Conservation (phyloP, 1,284 basidiomycete species). For the Ceratobasidium sp. region DNA sequence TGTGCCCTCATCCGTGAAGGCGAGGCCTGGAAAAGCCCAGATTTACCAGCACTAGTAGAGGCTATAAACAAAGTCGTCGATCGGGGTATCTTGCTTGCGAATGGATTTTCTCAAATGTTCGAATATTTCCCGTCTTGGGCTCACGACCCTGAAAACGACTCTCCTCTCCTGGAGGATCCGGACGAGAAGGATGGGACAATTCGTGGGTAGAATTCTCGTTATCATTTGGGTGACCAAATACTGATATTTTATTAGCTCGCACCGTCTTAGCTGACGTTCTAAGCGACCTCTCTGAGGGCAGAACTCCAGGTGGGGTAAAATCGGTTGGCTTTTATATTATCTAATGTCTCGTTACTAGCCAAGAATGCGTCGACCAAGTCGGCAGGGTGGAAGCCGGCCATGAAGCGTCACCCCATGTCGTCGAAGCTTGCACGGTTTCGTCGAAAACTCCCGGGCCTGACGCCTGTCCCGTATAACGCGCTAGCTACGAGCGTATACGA, state of each 20-base stretch:
- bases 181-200: neutral
- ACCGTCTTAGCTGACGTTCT: neutral
- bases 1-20: conserved; percentile 20
- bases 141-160: conserved; percentile 5
- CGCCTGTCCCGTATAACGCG: neutral
- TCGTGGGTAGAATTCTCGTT: conserved; percentile 1
- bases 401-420: conserved; percentile 22
- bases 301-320: neutral
- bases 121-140: conserved; percentile 29
- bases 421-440: conserved; percentile 13
- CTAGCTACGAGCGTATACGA: conserved; percentile 14
- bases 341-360: neutral
- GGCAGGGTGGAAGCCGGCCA: neutral
- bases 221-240: neutral
- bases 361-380: neutral
- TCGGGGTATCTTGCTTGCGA: neutral
- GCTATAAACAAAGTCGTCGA: neutral
- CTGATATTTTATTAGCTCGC: neutral
- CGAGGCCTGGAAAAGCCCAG: neutral
- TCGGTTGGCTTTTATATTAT: neutral
- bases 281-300: neutral
- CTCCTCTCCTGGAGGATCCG: conserved; percentile 3
- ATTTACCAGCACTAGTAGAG: neutral
- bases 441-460: neutral
- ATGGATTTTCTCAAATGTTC: conserved; percentile 7